Evolutionary conservation across 352 stramenopile genomes (phyloP), one percentile per base, ranked within the genome.

Genomic region (Plasmopara viticola): DNA sequence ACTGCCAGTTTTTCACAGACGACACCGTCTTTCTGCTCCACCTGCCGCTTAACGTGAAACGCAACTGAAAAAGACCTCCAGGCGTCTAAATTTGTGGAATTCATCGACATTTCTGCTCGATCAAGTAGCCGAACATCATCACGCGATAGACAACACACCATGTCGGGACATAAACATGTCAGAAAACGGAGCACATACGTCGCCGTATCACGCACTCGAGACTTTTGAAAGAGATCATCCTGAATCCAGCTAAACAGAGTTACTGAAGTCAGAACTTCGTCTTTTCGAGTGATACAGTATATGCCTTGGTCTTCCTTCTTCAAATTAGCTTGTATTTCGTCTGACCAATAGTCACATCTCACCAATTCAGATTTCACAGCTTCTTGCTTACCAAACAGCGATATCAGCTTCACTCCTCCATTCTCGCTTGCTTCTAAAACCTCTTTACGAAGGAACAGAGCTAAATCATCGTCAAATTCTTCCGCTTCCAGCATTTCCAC

Each of bases 141-240:
- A 7, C 20, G 7, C 9, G 62, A 71, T n/a, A 86, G 34, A 35
- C 78, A 86, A 48, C 68, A 83, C 9, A 78, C 63, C 28, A 88
- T 64, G 8, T 78, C 42, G 2, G 63, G 56, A 17, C 62, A 78
- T 30, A 88, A 53, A 33, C 68, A 75, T 14, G 74, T 81, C 34
- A 85, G 56, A 37, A 87, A 84, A 8, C 81, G 81, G 14, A 92
- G 49, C 34, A 87, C 66, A 15, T 87, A 90, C 38, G 81, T 85
- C 14, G 77, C 74, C 17, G 73, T 85, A 38, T 82, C 75, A 1
- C 78, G 73, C 14, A 89, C 53, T 13, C 55, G 60, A 30, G 51
- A 45, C 10, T 68, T 70, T 0, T 51, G 44, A 47, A 90, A 87
- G 18, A 72, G 42, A 4, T 47, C 30, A 39, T 84, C 66, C 35